Evolutionary conservation across 345 rosid species (phyloP).

Genomic region (Excoecaria agallocha): DNA sequence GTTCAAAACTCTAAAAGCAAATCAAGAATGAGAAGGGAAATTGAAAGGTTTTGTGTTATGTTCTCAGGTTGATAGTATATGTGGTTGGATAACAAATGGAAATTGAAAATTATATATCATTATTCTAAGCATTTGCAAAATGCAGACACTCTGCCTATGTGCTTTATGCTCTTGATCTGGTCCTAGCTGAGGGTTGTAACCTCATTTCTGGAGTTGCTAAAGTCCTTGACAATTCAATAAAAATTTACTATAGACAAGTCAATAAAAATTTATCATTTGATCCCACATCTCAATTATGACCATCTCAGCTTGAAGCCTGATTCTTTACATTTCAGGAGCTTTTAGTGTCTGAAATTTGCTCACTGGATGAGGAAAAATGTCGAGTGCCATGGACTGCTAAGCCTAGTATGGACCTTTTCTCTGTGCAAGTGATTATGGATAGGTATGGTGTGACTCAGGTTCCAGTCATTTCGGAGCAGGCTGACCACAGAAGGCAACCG

Average conservation of each 20-base stretch:
- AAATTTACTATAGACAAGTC: no score
- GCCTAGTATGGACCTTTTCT: slow-evolving; percentile 72
- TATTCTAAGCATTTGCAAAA: not conserved
- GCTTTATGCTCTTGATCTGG: not conserved
- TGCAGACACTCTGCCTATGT: slow-evolving; percentile 1
- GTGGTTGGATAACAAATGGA: not conserved
- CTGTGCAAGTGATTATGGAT: slow-evolving; percentile 57
- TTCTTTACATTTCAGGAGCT: slow-evolving; percentile 44
- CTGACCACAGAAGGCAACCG: slow-evolving; percentile 38
- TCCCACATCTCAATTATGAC: not conserved
- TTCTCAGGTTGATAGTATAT: not conserved
- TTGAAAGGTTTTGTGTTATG: not conserved
- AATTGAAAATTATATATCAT: not conserved
- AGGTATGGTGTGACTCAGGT: slow-evolving; percentile 50
- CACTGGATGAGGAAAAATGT: slow-evolving; percentile 44
- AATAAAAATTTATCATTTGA: not conserved
- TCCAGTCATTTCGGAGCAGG: slow-evolving; percentile 63
- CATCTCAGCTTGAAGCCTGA: not conserved
- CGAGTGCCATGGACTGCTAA: slow-evolving; percentile 60
- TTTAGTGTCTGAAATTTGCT: slow-evolving; percentile 64
- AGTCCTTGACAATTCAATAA: no score
- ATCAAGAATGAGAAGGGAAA: not conserved
- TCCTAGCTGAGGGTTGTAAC: not conserved
- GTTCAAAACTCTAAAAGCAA: not conserved
- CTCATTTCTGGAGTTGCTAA: not conserved